These are phyloP conservation scores for Tuber aestivum DNA, from an alignment of 495 filamentous ascomycete species.

Conservation along the genomic window DNA sequence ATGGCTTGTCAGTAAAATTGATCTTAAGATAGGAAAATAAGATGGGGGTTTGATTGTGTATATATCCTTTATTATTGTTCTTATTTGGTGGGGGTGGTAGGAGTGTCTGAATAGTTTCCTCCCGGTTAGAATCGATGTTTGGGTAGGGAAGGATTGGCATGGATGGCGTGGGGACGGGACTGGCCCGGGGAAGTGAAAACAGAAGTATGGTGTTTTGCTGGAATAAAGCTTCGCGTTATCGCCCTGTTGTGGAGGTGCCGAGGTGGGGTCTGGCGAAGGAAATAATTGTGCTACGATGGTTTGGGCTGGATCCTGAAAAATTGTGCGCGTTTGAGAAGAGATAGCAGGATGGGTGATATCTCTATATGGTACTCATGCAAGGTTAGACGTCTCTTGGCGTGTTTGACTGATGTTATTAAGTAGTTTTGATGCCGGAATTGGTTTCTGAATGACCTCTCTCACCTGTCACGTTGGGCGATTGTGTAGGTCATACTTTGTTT, in stretches of 20 bases:
- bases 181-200: neutral
- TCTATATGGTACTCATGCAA: neutral
- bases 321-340: neutral
- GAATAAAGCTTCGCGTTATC: neutral
- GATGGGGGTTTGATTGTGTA: neutral
- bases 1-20: slow-evolving; percentile 71
- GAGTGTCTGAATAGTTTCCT: neutral
- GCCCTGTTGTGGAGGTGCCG: neutral
- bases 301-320: neutral
- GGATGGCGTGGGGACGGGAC: neutral
- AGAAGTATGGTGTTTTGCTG: neutral
- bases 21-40: slow-evolving; percentile 56
- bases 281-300: neutral
- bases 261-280: neutral
- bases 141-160: neutral
- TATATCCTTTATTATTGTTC: neutral
- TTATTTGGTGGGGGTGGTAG: neutral
- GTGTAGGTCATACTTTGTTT: neutral
- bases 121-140: neutral
- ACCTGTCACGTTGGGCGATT: neutral
- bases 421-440: too few species aligned
- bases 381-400: too few species aligned
- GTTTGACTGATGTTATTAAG: too few species aligned
- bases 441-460: too few species aligned
- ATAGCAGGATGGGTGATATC: neutral